Conservation (phyloP, 2,329 filamentous ascomycete genomes). For the Penicillium verrucosum region DNA sequence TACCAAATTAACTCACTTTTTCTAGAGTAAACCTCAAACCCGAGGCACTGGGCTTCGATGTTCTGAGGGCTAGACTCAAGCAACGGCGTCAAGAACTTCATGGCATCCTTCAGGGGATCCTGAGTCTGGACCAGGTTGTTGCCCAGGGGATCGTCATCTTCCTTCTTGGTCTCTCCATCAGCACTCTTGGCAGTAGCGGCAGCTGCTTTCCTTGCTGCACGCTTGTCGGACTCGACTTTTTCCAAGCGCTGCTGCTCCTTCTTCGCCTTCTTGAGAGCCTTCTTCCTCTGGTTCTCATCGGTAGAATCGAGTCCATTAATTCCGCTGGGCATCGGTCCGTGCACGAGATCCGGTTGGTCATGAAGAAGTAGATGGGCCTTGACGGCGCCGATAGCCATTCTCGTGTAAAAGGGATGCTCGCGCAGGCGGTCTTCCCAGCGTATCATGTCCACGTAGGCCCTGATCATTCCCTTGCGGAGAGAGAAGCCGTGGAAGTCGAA, state of each 20-base stretch:
- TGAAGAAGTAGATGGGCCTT: constrained; percentile 75
- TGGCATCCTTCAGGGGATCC: constrained; percentile 78
- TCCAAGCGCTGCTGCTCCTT: constrained; percentile 73
- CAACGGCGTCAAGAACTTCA: constrained; percentile 79
- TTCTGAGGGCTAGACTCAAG: constrained; percentile 78
- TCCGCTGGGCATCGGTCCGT: constrained; percentile 59
- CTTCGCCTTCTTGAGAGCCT: constrained; percentile 84
- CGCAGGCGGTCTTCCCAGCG: constrained; percentile 90
- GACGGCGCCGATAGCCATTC: constrained; percentile 77
- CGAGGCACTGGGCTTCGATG: constrained; percentile 76
- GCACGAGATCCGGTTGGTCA: constrained; percentile 67
- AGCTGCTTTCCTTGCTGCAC: constrained; percentile 76
- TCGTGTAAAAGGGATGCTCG: constrained; percentile 88
- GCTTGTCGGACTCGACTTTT: constrained; percentile 76
- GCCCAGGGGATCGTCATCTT: constrained; percentile 84
- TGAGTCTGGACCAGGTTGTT: constrained; percentile 74
- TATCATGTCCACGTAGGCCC: constrained; percentile 93
- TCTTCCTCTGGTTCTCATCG: constrained; percentile 69
- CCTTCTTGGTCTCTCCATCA: constrained; percentile 68
- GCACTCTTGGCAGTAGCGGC: constrained; percentile 57
- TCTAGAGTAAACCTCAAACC: constrained; percentile 86
- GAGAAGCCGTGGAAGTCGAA: constrained; percentile 99
- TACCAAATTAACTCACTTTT: constrained; percentile 59
- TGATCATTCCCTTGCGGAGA: constrained; percentile 90
- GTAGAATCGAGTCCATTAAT: constrained; percentile 49